These are phyloP conservation scores for Tetracladium setigerum DNA, from an alignment of 495 filamentous ascomycete species.

Conservation along the genomic window DNA sequence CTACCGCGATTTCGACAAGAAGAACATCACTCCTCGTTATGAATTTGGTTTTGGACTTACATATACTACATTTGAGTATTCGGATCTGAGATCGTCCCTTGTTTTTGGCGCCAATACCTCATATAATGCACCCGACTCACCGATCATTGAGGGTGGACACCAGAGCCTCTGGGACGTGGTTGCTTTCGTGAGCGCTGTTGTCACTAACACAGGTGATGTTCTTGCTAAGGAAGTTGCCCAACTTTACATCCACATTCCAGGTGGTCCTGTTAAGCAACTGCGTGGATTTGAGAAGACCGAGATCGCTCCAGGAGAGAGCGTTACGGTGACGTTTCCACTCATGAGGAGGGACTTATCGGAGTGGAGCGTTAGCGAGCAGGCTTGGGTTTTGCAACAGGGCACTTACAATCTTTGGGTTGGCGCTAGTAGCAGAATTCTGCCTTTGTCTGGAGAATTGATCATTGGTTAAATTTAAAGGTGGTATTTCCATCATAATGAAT, in stretches of 20 bases:
- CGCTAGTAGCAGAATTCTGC: constrained; percentile 58
- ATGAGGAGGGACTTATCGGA: constrained; percentile 58
- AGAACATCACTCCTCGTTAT: constrained; percentile 66
- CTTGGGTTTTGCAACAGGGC: constrained; percentile 47
- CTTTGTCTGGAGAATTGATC: constrained; percentile 40
- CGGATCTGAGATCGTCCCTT: constrained; percentile 29
- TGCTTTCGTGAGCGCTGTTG: constrained; percentile 63
- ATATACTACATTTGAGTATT: constrained; percentile 56
- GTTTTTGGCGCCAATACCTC: constrained; percentile 21
- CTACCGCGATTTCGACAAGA: constrained; percentile 64
- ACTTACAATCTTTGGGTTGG: constrained; percentile 45
- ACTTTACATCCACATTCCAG: constrained; percentile 54
- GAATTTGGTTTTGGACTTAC: constrained; percentile 79
- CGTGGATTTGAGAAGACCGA: constrained; percentile 59
- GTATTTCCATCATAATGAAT: not conserved
- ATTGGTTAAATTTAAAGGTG: not conserved
- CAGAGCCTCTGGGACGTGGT: constrained; percentile 58
- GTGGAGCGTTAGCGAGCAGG: constrained; percentile 55
- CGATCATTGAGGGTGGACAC: constrained; percentile 71
- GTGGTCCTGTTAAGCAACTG: constrained; percentile 48
- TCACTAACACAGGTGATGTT: constrained; percentile 72
- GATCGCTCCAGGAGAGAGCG: constrained; percentile 33
- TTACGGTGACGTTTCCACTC: constrained; percentile 44
- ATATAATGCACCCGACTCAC: constrained; percentile 32
- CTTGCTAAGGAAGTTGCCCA: constrained; percentile 76